Evolutionary conservation across 1,284 basidiomycete genomes (phyloP).

Genomic region (Sanghuangporus weigelae): DNA sequence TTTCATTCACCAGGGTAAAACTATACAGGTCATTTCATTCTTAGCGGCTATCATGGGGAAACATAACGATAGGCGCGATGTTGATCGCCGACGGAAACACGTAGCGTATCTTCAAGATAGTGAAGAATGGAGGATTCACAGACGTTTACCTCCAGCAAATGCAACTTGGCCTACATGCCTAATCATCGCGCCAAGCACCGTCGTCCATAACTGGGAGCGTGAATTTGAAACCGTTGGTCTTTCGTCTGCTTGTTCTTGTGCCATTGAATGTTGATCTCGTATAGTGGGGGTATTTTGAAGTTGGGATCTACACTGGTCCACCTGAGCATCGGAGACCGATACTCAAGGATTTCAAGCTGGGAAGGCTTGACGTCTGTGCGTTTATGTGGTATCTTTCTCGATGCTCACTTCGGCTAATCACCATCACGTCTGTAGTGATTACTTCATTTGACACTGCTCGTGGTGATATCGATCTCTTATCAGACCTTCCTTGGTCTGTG

Average conservation of each 20-base stretch:
- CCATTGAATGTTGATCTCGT: background rate
- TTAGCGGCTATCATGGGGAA: conserved; percentile 84
- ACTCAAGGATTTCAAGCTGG: conserved; percentile 65
- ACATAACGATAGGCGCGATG: conserved; percentile 55
- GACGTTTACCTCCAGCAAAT: conserved; percentile 58
- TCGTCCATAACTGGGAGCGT: conserved; percentile 77
- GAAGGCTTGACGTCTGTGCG: conserved; percentile 70
- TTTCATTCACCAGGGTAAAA: conserved; percentile 51
- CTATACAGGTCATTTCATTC: conserved; percentile 85
- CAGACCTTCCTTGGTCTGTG: conserved; percentile 59
- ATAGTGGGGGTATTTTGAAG: conserved; percentile 80
- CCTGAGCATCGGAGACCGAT: conserved; percentile 46
- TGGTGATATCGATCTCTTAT: conserved; percentile 58
- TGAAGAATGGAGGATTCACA: conserved; percentile 44
- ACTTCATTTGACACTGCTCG: conserved; percentile 69
- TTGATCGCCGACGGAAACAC: conserved; percentile 53
- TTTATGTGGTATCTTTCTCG: conserved; percentile 13
- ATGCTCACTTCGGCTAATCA: background rate
- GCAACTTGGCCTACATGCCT: conserved; percentile 75
- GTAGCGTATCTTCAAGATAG: conserved; percentile 60
- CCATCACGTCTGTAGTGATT: conserved; percentile 44
- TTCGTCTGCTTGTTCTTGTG: conserved; percentile 15
- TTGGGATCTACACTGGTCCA: conserved; percentile 57
- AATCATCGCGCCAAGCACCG: conserved; percentile 75
- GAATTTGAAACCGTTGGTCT: conserved; percentile 64